Evolutionary conservation across 164 flowering plant genomes (phyloP), one percentile per base, ranked within the genome.

Genomic region (Kalanchoe fedtschenkoi): DNA sequence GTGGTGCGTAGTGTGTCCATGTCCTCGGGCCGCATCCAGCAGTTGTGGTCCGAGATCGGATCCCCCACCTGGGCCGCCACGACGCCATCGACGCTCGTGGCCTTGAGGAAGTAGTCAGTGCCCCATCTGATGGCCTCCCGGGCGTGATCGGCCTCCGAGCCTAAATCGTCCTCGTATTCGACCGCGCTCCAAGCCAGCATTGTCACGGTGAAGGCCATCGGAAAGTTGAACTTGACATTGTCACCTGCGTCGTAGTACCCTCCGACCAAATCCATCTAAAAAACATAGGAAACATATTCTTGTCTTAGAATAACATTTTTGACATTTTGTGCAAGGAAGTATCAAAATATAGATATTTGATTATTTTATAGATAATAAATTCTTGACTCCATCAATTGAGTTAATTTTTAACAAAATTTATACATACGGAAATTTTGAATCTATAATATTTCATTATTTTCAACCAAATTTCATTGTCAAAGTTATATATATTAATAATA

Each of bases 201-300:
- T 4, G 97, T 88, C 2, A 76, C 75, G 0, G 96, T 64, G 67
- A 83, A 91, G 2, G 97, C 91, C 97, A 91, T 86, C 6, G 97
- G 96, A 55, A 88, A 88, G 62, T 78, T 81, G 69, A 84, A 90
- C 51, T 90, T 90, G 5, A 61, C 64, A 4, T 61, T 61, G 64
- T 61, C 64, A 1, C 64, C 64, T 3, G 64, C 64, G 11, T 88
- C 97, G 24, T 91, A 91, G 73, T 91, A 86, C 0, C 97, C 95
- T 16, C 96, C 97, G 0, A 63, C 78, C 68, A 87, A 74, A 66
- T 87, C 87, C 64, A 84, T 83, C 87, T 89, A 67, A 33, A 54
- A 51, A 22, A 17, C 19, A 51, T 19, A 51, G 35, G 35, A 34
- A 34, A 3, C 5, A 7, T 3, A 34, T 34, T 7, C 35, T 34